Base-by-base conservation (phyloP, 2,329 filamentous ascomycete genomes). In the Hypoxylon sp. region DNA sequence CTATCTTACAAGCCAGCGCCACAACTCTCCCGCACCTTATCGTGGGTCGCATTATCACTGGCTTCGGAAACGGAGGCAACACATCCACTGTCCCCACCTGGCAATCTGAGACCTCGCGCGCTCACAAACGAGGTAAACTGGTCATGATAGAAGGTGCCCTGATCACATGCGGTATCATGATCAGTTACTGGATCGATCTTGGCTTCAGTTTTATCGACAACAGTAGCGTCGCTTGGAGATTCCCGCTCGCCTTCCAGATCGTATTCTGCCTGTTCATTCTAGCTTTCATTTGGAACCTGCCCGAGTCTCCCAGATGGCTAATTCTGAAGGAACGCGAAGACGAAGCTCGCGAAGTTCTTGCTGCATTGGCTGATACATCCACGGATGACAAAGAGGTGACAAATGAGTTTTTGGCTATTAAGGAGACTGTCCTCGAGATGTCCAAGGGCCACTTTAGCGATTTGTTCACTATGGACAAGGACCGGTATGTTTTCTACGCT, bases 371-470 rank as follows among this genome's bases (percentile, higher is more conserved):
- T 3, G 80, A 83, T 57, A 68, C 70, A 3, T 74, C 83, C 3
- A 67, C 82, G 5, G 82, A 90, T 22, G 82, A 87, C 65, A 83
- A 82, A 17, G 81, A 87, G 56, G 86, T 90, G n/a, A 80, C 85
- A 42, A 80, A 85, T 35, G 87, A 92, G 75, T 81, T 83, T 58
- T 58, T 74, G 3, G 80, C 81, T 42, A 85, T 85, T 70, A 87
- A 88, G 73, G 86, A 90, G 58, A 88, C 91, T 0, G 90, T 92
- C n/a, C 80, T 88, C n/a, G 91, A 94, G 75, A 81, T 84, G 75
- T 80, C 82, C 63, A 83, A 86, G 78, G 79, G 84, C 26, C 81
- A 80, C 26, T 89, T 89, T 78, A 76, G 77, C 5, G 87, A 89
- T 68, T 83, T 89, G 64, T 89, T 89, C 78, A 88, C 84, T 67